These are phyloP conservation scores for Naematelia aurantialba DNA, from an alignment of 768 basidiomycete species.

Conservation along the genomic window DNA sequence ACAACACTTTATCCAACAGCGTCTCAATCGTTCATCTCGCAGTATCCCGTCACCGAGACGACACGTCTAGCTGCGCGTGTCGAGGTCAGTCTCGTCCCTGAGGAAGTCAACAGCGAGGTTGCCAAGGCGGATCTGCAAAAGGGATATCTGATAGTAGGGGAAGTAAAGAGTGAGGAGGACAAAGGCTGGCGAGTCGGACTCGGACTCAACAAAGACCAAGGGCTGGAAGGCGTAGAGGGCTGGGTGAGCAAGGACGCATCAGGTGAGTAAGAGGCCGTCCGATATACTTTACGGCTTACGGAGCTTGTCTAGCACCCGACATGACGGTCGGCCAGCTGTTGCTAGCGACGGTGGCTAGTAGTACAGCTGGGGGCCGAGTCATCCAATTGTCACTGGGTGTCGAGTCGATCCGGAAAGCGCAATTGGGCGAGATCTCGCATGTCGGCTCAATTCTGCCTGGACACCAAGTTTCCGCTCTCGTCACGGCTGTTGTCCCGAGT, in stretches of 20 bases:
- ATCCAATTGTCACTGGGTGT: conserved; percentile 65
- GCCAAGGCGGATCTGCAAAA: conserved; percentile 68
- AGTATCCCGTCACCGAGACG: conserved; percentile 47
- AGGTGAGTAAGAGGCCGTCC: conserved; percentile 49
- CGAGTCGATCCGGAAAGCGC: conserved; percentile 13
- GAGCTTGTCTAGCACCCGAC: background rate
- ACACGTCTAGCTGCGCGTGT: conserved; percentile 53
- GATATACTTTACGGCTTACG: conserved; percentile 8
- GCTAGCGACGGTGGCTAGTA: conserved; percentile 62
- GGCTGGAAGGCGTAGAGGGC: conserved; percentile 61
- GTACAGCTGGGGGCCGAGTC: conserved; percentile 73
- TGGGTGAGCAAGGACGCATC: conserved; percentile 79
- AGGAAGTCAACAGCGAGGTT: conserved; percentile 76
- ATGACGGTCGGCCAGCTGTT: conserved; percentile 59
- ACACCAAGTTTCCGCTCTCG: conserved; percentile 70
- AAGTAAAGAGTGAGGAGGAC: conserved; percentile 82
- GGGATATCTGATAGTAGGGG: conserved; percentile 58
- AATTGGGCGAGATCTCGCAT: conserved; percentile 74
- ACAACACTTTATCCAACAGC: conserved; percentile 66
- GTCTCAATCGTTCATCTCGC: conserved; percentile 48
- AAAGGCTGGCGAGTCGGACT: conserved; percentile 89
- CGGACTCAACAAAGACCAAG: conserved; percentile 57
- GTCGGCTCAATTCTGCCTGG: conserved; percentile 83
- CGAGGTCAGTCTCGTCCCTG: conserved; percentile 78
- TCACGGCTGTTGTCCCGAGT: conserved; percentile 67